Percentiles rank a stretch among this genome's conserved stretches.
Conservation (phyloP, 257 asterid species). For the Perilla frutescens region DNA sequence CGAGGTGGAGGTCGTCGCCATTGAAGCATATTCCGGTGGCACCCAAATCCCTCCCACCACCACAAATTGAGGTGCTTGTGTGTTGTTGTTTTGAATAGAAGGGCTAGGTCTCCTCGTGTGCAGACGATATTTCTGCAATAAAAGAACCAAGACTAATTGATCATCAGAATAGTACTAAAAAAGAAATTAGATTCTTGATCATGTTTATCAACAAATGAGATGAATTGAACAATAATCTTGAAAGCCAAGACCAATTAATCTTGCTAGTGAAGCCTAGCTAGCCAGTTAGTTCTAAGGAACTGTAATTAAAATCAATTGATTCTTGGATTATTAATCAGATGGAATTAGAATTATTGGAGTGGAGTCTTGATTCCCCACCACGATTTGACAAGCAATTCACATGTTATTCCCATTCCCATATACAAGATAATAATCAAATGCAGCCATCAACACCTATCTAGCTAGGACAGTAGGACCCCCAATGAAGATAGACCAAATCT, state of each 20-base stretch:
- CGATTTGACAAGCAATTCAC: constrained; percentile 10
- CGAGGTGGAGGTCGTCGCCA: constrained; percentile 47
- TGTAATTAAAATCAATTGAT: constrained; percentile 17
- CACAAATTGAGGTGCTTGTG: constrained; percentile 62
- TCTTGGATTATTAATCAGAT: constrained; percentile 20
- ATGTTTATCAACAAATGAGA: too few relatives aligned
- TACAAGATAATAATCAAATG: constrained; percentile 9
- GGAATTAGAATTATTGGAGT: neutral
- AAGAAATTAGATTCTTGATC: too few relatives aligned
- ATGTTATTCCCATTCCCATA: constrained; percentile 24
- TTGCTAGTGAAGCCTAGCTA: constrained; percentile 25
- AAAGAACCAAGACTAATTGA: neutral
- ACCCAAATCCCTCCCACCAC: constrained; percentile 83
- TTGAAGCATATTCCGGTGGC: constrained; percentile 57
- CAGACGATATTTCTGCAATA: constrained; percentile 66
- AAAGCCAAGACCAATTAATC: neutral
- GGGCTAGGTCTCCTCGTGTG: constrained; percentile 68
- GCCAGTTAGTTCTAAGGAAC: neutral
- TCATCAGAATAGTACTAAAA: too few relatives aligned
- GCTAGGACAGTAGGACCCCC: constrained; percentile 40
- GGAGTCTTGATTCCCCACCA: constrained; percentile 24
- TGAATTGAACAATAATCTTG: neutral
- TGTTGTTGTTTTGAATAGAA: constrained; percentile 48
- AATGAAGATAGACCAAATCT: constrained; percentile 32
- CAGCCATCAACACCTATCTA: neutral